phyloP scores from a whole-genome alignment of 1,284 basidiomycete genomes.

The Melanopsichium pennsylvanicum region DNA sequence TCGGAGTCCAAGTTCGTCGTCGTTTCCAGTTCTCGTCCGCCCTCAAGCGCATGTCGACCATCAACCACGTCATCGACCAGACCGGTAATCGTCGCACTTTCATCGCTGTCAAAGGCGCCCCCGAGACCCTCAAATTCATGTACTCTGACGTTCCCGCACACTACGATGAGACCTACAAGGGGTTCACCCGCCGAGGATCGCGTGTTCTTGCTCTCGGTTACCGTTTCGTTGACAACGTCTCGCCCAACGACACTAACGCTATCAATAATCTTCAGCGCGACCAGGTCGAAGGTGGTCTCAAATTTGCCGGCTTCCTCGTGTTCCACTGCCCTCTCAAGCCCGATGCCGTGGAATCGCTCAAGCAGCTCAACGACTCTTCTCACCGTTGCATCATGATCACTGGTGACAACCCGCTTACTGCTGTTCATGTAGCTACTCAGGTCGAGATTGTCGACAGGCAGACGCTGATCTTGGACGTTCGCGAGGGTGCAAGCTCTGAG shows the following conservation, averaged over 20 bases:
- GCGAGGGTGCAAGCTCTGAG: conserved; percentile 52
- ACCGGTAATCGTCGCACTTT: conserved; percentile 44
- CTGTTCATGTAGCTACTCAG: conserved; percentile 62
- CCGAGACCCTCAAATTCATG: conserved; percentile 63
- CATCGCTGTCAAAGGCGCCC: conserved; percentile 63
- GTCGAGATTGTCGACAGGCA: conserved; percentile 65
- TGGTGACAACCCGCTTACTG: conserved; percentile 65
- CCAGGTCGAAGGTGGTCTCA: conserved; percentile 54
- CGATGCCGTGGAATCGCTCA: conserved; percentile 58
- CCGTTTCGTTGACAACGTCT: conserved; percentile 52
- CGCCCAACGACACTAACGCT: conserved; percentile 23
- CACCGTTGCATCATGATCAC: conserved; percentile 66
- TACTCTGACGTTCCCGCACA: conserved; percentile 55
- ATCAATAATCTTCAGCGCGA: conserved; percentile 57
- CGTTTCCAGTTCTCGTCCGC: conserved; percentile 66
- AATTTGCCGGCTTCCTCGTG: conserved; percentile 64
- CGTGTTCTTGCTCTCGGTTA: conserved; percentile 65
- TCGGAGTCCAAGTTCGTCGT: conserved; percentile 53
- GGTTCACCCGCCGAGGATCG: conserved; percentile 62
- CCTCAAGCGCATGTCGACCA: conserved; percentile 64
- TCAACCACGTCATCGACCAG: conserved; percentile 52
- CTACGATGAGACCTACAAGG: conserved; percentile 65
- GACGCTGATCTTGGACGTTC: conserved; percentile 59
- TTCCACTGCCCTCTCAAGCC: conserved; percentile 66
- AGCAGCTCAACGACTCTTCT: conserved; percentile 63